phyloP scores from a whole-genome alignment of 2,329 filamentous ascomycete species.

The Aspergillus aculeatus region DNA sequence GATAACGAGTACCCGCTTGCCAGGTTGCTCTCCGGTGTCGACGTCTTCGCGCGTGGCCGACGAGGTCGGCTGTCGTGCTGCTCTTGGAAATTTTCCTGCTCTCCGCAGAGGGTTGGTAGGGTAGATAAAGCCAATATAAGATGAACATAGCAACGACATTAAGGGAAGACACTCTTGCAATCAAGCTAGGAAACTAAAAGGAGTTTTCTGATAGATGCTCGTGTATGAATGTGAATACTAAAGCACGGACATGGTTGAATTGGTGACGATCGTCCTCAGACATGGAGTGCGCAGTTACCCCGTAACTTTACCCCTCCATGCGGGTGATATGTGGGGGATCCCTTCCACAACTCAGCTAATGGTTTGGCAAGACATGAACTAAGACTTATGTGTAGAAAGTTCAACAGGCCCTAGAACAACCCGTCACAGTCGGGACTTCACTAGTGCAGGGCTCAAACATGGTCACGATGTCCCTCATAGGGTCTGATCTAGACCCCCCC shows the following conservation, averaged over 20 bases:
- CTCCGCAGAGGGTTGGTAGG: too few relatives aligned
- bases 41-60: neutral
- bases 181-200: neutral
- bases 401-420: neutral
- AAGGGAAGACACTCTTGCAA: neutral
- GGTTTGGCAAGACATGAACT: too few relatives aligned
- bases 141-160: neutral
- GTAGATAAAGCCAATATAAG: neutral
- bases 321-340: neutral
- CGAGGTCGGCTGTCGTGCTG: neutral
- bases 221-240: too few relatives aligned
- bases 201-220: neutral
- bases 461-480: neutral
- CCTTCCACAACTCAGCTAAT: neutral
- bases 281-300: neutral
- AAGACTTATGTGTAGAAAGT: too few relatives aligned
- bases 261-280: neutral
- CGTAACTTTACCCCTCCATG: neutral
- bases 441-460: neutral
- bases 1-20: neutral
- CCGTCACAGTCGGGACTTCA: neutral
- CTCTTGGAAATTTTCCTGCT: neutral
- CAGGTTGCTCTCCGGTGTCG: neutral
- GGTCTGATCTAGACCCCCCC: constrained; percentile 1
- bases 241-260: neutral